phyloP scores from a whole-genome alignment of 257 asterid species.

The Nicotiana tabacum region DNA sequence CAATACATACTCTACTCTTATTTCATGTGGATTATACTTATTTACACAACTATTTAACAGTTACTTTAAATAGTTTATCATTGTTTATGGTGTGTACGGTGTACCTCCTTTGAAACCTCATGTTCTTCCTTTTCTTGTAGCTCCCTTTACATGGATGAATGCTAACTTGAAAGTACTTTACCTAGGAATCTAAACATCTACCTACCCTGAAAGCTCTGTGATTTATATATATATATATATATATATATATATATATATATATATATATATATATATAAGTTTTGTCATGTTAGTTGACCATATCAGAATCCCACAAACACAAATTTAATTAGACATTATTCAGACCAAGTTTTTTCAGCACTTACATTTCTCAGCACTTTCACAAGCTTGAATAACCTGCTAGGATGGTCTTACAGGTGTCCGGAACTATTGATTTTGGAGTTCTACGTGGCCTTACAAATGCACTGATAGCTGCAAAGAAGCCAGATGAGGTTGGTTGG shows the following conservation, averaged over 20 bases:
- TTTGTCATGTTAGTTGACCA: constrained; percentile 1
- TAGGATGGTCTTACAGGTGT: constrained; percentile 48
- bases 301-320: background rate
- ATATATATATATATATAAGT: background rate
- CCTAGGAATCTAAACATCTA: background rate
- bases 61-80: background rate
- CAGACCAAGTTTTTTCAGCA: background rate
- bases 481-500: constrained; percentile 73
- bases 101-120: background rate
- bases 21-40: no score
- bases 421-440: constrained; percentile 59
- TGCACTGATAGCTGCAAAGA: constrained; percentile 72
- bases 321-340: background rate
- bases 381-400: background rate
- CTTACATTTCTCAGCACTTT: background rate
- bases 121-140: background rate
- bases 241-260: no score
- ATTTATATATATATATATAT: background rate
- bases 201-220: background rate
- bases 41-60: no score
- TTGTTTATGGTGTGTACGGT: background rate
- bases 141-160: background rate
- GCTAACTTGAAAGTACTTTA: background rate
- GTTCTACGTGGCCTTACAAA: constrained; percentile 86
- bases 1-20: no score